Conservation (phyloP, 768 basidiomycete species). For the Coprinopsis sp. region DNA sequence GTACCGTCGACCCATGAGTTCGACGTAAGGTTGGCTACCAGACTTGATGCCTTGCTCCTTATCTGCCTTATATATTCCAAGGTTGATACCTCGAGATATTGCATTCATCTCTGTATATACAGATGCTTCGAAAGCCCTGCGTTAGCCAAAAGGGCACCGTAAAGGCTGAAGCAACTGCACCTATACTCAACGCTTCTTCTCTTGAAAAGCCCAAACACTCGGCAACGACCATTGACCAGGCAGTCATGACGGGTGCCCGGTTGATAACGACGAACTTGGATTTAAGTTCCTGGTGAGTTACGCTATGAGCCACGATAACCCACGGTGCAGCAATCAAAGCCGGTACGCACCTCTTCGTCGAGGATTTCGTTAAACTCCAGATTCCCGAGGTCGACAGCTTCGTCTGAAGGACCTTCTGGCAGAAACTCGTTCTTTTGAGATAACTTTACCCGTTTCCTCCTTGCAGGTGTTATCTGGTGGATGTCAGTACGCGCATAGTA, state of each 20-base stretch:
- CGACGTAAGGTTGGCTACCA: slow-evolving; percentile 78
- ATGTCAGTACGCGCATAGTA: no score
- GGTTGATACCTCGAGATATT: slow-evolving; percentile 73
- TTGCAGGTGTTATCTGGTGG: slow-evolving; percentile 39
- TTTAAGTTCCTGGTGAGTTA: slow-evolving; percentile 46
- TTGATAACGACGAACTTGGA: slow-evolving; percentile 69
- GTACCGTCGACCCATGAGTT: slow-evolving; percentile 65
- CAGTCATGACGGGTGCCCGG: slow-evolving; percentile 91
- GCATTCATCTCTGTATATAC: slow-evolving; percentile 95
- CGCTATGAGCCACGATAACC: slow-evolving; percentile 1
- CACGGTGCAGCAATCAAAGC: not conserved
- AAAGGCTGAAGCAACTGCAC: slow-evolving; percentile 28
- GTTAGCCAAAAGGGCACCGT: not conserved
- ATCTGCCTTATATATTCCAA: slow-evolving; percentile 67
- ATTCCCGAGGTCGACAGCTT: slow-evolving; percentile 45
- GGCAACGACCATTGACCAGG: slow-evolving; percentile 86
- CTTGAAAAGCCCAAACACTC: slow-evolving; percentile 82
- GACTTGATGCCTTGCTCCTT: slow-evolving; percentile 46
- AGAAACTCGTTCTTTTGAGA: slow-evolving; percentile 53
- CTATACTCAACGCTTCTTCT: slow-evolving; percentile 89
- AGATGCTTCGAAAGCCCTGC: slow-evolving; percentile 50
- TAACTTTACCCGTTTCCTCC: slow-evolving; percentile 51
- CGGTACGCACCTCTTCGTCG: slow-evolving; percentile 56
- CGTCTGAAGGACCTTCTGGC: slow-evolving; percentile 46
- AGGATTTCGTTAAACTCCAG: slow-evolving; percentile 70